Percentiles rank a stretch among this genome's conserved stretches.
phyloP scores from a whole-genome alignment of 169 alveolate genomes.

The Prorocentrum cordatum region DNA sequence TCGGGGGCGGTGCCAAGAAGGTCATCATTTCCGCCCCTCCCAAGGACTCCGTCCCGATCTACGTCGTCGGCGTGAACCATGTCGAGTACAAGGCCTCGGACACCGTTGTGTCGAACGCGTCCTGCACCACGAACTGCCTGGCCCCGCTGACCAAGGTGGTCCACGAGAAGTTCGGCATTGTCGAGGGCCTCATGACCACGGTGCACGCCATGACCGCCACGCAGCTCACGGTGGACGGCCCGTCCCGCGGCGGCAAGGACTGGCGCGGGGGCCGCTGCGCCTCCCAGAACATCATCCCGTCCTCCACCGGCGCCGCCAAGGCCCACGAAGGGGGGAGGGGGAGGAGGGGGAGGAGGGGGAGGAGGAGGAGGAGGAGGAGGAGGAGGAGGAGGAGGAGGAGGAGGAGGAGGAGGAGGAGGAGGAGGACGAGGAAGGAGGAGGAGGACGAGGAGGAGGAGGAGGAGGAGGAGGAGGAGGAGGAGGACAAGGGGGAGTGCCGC shows the following conservation, averaged over 20 bases:
- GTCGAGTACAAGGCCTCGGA: conserved; percentile 82
- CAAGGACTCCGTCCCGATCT: conserved; percentile 92
- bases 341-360: too few relatives aligned
- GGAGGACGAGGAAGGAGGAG: too few relatives aligned
- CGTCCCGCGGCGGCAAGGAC: conserved; percentile 97
- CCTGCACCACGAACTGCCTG: conserved; percentile 97
- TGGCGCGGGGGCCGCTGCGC: conserved; percentile 57
- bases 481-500: too few relatives aligned
- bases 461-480: too few relatives aligned
- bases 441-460: too few relatives aligned
- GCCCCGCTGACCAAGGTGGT: conserved; percentile 93
- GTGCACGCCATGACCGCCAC: conserved; percentile 99
- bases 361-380: too few relatives aligned
- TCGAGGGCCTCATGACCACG: conserved; percentile 99
- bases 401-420: too few relatives aligned
- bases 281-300: conserved; percentile 30
- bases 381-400: too few relatives aligned
- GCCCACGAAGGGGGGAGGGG: too few relatives aligned
- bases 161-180: conserved; percentile 92
- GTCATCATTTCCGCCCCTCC: conserved; percentile 70
- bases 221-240: conserved; percentile 99
- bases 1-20: conserved; percentile 53
- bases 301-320: conserved; percentile 58
- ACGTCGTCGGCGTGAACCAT: conserved; percentile 98
- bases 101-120: conserved; percentile 79